Evolutionary conservation across 805 yeast species (phyloP), one percentile per base, ranked within the genome.

Genomic region (Torulaspora gathmanii): DNA sequence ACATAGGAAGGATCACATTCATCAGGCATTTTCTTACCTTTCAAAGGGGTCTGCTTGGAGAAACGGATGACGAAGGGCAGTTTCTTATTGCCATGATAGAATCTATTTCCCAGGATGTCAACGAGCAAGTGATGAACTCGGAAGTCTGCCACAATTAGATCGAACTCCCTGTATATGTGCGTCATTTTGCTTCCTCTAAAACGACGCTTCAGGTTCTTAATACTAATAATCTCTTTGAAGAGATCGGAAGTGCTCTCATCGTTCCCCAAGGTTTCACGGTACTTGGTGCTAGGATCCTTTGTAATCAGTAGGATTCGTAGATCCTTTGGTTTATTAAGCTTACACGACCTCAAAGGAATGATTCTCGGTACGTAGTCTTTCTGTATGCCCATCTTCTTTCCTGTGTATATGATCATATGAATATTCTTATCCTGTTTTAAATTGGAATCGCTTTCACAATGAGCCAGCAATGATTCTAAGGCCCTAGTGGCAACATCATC

Each of bases 41-140:
- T 58, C 54, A 46, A 64, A 58, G 38, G 68, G 48, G 48, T 50
- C 13, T 55, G 58, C 37, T 51, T 63, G 4, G 64, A 61, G 81
- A 84, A 74, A 56, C 81, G 83, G 3, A 86, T 60, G 72, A 83
- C 77, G 51, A 73, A 75, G 2, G 95, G 95, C 13, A 82, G 68
- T 54, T 79, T 82, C 53, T 78, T 82, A 50, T 79, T 79, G 46
- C 78, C 80, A 44, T 73, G 74, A 64, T 79, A 83, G 57, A 85
- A 84, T 44, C 70, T 74, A 5, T 73, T 70, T 1, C 86, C 85
- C 28, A 86, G 63, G 0, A 83, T 62, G 1, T 67, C 66, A 0
- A 86, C 85, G 23, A 86, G 63, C 17, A 80, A 64, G 49, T 77
- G 78, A 55, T 79, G 80, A 1, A 86, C 73, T 49, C 93, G 69